These are phyloP conservation scores for Apophysomyces elegans DNA, from an alignment of 371 early-diverging fungal species.

Conservation along the genomic window DNA sequence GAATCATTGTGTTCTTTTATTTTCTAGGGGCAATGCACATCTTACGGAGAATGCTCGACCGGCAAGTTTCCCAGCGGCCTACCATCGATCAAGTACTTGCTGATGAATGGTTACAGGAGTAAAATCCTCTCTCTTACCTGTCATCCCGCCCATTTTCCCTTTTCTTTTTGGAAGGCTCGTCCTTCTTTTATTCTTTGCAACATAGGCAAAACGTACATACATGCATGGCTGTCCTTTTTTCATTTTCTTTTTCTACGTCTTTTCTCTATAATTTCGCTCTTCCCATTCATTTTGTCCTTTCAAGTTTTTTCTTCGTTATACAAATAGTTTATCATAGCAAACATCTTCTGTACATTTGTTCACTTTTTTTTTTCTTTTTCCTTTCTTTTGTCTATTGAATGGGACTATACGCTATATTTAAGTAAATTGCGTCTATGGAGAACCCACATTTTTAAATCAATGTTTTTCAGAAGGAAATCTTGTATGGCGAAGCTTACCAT, in stretches of 20 bases:
- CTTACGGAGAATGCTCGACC: conserved; percentile 57
- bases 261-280: background rate
- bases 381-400: conserved; percentile 1
- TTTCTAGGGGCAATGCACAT: conserved; percentile 57
- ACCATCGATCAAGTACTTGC: conserved; percentile 58
- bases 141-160: background rate
- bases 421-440: too few relatives aligned
- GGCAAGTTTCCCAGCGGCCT: conserved; percentile 56
- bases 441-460: too few relatives aligned
- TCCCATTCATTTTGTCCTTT: background rate
- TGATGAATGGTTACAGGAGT: conserved; percentile 55
- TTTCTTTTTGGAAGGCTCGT: too few relatives aligned
- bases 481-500: too few relatives aligned
- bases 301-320: background rate
- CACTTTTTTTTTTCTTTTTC: background rate
- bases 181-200: conserved; percentile 5
- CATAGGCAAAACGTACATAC: conserved; percentile 5
- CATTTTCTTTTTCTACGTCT: background rate
- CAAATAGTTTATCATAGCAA: conserved; percentile 5
- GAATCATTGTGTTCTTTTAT: background rate
- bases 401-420: background rate
- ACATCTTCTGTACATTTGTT: conserved; percentile 6
- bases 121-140: conserved; percentile 6
- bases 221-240: background rate
- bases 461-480: too few relatives aligned